Conservation (phyloP, 2,329 filamentous ascomycete species). For the Xylariaceae sp. region DNA sequence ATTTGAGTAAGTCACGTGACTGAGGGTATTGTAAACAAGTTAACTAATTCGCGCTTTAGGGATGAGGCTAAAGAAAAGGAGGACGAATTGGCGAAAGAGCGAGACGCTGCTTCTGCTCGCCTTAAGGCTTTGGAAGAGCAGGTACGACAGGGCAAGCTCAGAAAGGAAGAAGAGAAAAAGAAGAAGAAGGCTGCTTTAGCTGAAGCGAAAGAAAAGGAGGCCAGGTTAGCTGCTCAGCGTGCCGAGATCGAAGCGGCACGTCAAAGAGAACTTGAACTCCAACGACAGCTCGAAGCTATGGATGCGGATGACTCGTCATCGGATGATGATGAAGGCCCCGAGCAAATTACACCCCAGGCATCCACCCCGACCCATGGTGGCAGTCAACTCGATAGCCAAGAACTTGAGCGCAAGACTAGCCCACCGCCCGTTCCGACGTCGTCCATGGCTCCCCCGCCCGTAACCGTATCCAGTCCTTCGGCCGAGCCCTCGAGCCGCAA, state of each 20-base stretch:
- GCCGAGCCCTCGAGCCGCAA: slow-evolving; percentile 79
- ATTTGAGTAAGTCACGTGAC: slow-evolving; percentile 69
- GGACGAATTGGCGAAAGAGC: slow-evolving; percentile 73
- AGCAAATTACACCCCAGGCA: slow-evolving; percentile 60
- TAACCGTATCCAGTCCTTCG: slow-evolving; percentile 49
- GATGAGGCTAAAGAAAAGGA: slow-evolving; percentile 69
- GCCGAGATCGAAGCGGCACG: slow-evolving; percentile 89
- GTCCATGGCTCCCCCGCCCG: slow-evolving; percentile 45
- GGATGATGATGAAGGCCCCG: slow-evolving; percentile 73
- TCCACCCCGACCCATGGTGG: slow-evolving; percentile 52
- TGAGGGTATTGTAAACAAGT: background rate
- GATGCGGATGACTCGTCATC: slow-evolving; percentile 70
- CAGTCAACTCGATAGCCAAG: slow-evolving; percentile 49
- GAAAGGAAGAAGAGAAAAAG: slow-evolving; percentile 94
- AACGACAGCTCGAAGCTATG: slow-evolving; percentile 75
- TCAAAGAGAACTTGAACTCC: slow-evolving; percentile 83
- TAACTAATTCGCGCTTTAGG: slow-evolving; percentile 43
- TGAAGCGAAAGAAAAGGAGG: slow-evolving; percentile 83
- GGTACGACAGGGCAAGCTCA: slow-evolving; percentile 85
- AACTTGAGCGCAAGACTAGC: slow-evolving; percentile 48
- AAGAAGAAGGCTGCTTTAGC: slow-evolving; percentile 82
- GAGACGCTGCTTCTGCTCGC: slow-evolving; percentile 73
- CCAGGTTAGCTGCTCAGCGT: slow-evolving; percentile 73
- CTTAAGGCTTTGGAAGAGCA: slow-evolving; percentile 89
- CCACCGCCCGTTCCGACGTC: slow-evolving; percentile 46